A percentile compares a stretch with the other conserved stretches of the same genome.
phyloP scores from a whole-genome alignment of 2,329 filamentous ascomycete genomes.

The Sclerotiophoma versabilis region DNA sequence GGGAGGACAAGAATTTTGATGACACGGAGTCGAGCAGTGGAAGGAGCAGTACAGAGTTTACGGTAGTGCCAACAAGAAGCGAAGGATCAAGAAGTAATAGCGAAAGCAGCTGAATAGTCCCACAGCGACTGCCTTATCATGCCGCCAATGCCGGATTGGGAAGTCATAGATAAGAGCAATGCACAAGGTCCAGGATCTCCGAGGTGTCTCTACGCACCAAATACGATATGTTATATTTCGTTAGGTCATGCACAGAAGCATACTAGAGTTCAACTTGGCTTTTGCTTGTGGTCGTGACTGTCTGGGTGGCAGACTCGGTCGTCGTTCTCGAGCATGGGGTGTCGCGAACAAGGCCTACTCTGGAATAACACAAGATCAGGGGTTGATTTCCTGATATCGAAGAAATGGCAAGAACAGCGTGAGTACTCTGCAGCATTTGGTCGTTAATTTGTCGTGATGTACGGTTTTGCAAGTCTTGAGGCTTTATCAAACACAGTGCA shows the following conservation, averaged over 20 bases:
- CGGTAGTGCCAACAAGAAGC: slow-evolving; percentile 26
- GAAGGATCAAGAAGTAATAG: slow-evolving; percentile 18
- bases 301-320: neutral
- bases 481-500: no score
- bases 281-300: neutral
- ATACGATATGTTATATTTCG: neutral
- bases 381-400: no score
- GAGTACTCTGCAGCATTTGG: no score
- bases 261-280: neutral
- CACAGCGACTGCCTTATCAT: slow-evolving; percentile 1
- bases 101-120: slow-evolving; percentile 5
- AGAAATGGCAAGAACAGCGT: no score
- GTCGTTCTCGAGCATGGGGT: no score
- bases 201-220: neutral
- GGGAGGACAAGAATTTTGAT: slow-evolving; percentile 15
- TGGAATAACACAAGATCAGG: no score
- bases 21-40: slow-evolving; percentile 17
- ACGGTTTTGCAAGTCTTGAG: no score
- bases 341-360: no score
- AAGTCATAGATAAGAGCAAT: slow-evolving; percentile 16
- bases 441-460: no score
- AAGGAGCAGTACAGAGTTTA: slow-evolving; percentile 32
- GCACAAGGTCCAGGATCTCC: slow-evolving; percentile 8
- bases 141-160: slow-evolving; percentile 2
- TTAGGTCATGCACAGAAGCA: neutral